Evolutionary conservation across 371 early-diverging fungal genomes (phyloP).

Genomic region (Circinella minor): DNA sequence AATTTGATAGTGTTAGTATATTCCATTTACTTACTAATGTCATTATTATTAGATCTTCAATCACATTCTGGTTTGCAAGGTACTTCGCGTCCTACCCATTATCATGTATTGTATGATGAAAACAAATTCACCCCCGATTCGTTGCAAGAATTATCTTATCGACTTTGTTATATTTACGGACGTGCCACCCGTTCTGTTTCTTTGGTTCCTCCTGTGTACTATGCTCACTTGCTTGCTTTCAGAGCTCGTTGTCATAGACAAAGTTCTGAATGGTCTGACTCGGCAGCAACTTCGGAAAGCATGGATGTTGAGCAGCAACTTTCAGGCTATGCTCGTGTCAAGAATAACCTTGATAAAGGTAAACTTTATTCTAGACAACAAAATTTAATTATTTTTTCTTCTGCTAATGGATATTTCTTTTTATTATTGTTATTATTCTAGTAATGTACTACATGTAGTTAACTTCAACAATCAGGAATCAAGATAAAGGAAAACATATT

Average conservation of each 20-base stretch:
- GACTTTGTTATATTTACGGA: slow-evolving; percentile 85
- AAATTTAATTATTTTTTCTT: no score
- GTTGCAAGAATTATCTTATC: slow-evolving; percentile 80
- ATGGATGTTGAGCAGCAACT: no score
- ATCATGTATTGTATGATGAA: slow-evolving; percentile 84
- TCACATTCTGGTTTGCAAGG: slow-evolving; percentile 91
- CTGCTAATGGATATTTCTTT: no score
- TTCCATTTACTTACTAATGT: neutral
- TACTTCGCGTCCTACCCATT: slow-evolving; percentile 86
- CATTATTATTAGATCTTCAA: slow-evolving; percentile 56
- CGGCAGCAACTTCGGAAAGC: slow-evolving; percentile 11
- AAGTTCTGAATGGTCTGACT: slow-evolving; percentile 40
- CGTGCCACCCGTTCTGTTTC: slow-evolving; percentile 78
- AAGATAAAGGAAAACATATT: no score
- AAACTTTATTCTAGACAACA: no score
- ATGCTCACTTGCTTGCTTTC: slow-evolving; percentile 82
- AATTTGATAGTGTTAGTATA: no score
- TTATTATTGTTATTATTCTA: neutral
- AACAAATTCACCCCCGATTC: slow-evolving; percentile 71
- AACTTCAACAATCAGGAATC: no score
- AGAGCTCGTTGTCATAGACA: slow-evolving; percentile 73
- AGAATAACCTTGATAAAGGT: no score
- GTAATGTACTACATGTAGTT: no score
- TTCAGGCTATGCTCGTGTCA: no score
- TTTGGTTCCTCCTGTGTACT: slow-evolving; percentile 83